These are phyloP conservation scores for Saturnispora ahearnii DNA, from an alignment of 805 yeast genomes.

Conservation along the genomic window DNA sequence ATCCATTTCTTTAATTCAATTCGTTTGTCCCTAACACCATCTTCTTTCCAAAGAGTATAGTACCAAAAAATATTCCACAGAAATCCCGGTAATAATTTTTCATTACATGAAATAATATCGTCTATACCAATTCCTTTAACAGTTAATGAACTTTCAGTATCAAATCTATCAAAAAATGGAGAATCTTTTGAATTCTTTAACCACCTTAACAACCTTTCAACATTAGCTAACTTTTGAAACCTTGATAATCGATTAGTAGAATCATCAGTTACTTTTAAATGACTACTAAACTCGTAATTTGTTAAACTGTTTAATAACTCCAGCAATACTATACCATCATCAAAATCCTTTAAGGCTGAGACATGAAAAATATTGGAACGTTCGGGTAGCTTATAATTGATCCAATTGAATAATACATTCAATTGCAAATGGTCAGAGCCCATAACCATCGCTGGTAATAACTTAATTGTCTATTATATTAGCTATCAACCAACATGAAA, in stretches of 20 bases:
- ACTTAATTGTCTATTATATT: background rate
- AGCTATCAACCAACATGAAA: background rate
- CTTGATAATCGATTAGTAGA: background rate
- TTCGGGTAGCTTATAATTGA: background rate
- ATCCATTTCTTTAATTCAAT: background rate
- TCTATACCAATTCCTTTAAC: slow-evolving; percentile 44
- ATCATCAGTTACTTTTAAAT: background rate
- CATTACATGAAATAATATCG: slow-evolving; percentile 31
- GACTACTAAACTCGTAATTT: background rate
- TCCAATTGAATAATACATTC: background rate
- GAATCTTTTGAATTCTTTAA: slow-evolving; percentile 3
- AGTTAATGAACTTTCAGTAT: slow-evolving; percentile 11
- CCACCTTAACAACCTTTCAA: slow-evolving; percentile 3
- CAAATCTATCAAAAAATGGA: background rate
- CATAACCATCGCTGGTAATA: background rate
- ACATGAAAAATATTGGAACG: background rate
- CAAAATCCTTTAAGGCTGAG: background rate
- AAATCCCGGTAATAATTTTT: slow-evolving; percentile 39
- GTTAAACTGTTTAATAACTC: background rate
- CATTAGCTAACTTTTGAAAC: slow-evolving; percentile 6
- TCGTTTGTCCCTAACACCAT: background rate
- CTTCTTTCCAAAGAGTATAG: background rate
- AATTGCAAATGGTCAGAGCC: background rate
- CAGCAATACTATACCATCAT: background rate
- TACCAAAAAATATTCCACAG: slow-evolving; percentile 7